Evolutionary conservation across 2,329 filamentous ascomycete species (phyloP), one percentile per base, ranked within the genome.

Genomic region (Xylaria digitata): DNA sequence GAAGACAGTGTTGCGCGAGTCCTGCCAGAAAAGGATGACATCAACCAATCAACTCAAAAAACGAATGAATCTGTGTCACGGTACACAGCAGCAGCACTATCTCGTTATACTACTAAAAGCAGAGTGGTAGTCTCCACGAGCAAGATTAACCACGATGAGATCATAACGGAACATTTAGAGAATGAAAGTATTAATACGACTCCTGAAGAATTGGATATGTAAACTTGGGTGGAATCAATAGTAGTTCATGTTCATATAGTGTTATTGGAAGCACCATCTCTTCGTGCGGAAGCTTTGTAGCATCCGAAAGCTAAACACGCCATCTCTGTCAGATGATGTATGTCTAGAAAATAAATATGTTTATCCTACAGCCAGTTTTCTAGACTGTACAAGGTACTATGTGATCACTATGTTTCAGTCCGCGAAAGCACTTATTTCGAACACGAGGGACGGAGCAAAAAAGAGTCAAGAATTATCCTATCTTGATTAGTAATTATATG

Each of bases 101-200:
- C 57, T n/a, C 56, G 63, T 30, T 61, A 55, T 26, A 65, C 56
- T 21, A 56, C 57, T 3, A 57, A 65, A 21, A 65, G 57, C 1
- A 61, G 45, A 21, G 55, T 57, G 9, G 50, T 56, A 3, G 56
- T 61, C 26, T 61, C 63, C 23, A 65, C 50, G 23, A 65, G 56
- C 45, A 56, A 30, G 43, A 52, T 61, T 23, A 61, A 50, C 45
- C 63, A 65, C 37, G 11, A 65, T 11, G 32, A 65, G 45, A 21
- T 52, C 7, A 42, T 50, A 2, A 60, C 62, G 15, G 42, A 58
- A 15, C 56, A 56, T 8, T 21, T 46, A 43, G 63, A 61, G 26
- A 26, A 17, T 15, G 57, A 61, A 56, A 65, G 57, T n/a, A 57
- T 21, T 3, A 19, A 56, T 11, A 43, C 50, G 13, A 61, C 43